Base-by-base conservation (phyloP, 2,329 filamentous ascomycete genomes). In the Sclerotinia glacialis region DNA sequence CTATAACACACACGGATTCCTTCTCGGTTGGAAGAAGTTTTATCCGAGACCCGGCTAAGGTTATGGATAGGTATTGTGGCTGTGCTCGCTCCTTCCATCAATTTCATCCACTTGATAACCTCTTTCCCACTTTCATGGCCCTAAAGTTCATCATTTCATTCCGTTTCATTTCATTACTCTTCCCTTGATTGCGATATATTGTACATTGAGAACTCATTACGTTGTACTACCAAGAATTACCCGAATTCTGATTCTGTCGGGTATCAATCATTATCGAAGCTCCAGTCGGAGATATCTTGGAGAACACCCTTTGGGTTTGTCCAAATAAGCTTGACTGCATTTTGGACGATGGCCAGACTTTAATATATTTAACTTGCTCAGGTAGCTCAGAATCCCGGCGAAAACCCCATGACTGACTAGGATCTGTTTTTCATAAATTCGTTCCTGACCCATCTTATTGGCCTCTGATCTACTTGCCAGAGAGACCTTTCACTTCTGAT, bases 401-500 rank as follows among this genome's bases (percentile, higher is more conserved):
- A 21, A 16, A 8, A 18, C 23, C n/a, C 21, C 26, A 47, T 34
- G 12, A 23, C 42, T 4, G 28, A 34, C 42, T 28, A n/a, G 58
- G 21, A 49, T 61, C 31, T 37, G 6, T 14, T 37, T 34, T 37
- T 34, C 31, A 47, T 49, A 18, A 60, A 18, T 49, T 23, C 28
- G 31, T 18, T 26, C n/a, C 16, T 16, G 21, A 12, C 44, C 16
- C n/a, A 18, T 47, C 37, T 60, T 34, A 49, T 26, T 61, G 31
- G 58, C n/a, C 44, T 49, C 11, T 23, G n/a, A 49, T 61, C n/a
- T 49, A 37, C 31, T 37, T n/a, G n/a, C 18, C 18, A 52, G 7
- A 31, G 23, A 40, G 11, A 40, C 0, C 44, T 34, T 50, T 21
- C 42, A 40, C 52, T 42, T 61, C n/a, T 65, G 55, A 61, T 65